Evolutionary conservation across 2,329 filamentous ascomycete species (phyloP).

Genomic region (Pseudogymnoascus sp.): DNA sequence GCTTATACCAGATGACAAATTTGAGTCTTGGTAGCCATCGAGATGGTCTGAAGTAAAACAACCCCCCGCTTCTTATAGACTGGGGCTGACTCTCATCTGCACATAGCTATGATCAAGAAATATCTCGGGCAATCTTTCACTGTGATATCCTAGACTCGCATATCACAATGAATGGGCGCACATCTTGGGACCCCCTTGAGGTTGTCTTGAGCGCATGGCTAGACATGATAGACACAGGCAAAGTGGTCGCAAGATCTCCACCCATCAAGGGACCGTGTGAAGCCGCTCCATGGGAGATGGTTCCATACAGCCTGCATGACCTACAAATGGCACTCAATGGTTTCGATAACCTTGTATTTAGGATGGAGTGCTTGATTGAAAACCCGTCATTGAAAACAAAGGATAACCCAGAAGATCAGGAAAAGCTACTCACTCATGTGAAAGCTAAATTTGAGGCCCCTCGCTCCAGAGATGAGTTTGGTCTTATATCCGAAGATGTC

Average conservation of each 20-base stretch:
- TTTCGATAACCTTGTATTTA: constrained; percentile 12
- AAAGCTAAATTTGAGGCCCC: constrained; percentile 8
- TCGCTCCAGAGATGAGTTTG: background rate
- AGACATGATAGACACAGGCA: constrained; percentile 16
- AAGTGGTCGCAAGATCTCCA: constrained; percentile 13
- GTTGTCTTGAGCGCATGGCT: constrained; percentile 18
- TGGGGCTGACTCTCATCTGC: background rate
- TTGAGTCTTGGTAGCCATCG: constrained; percentile 12
- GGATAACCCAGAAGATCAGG: constrained; percentile 13
- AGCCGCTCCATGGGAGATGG: constrained; percentile 17
- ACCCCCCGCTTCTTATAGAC: background rate
- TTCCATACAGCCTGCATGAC: constrained; percentile 15
- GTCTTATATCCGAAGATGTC: constrained; percentile 11
- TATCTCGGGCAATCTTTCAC: constrained; percentile 16
- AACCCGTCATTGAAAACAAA: constrained; percentile 8
- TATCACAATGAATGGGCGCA: constrained; percentile 16
- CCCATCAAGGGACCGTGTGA: background rate
- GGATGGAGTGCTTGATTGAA: constrained; percentile 13
- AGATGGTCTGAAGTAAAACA: constrained; percentile 12
- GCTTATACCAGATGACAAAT: constrained; percentile 14
- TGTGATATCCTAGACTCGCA: constrained; percentile 7
- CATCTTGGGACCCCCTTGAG: constrained; percentile 20
- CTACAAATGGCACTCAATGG: background rate
- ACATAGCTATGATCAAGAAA: constrained; percentile 17
- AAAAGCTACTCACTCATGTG: background rate